Percentiles rank a stretch among this genome's conserved stretches.
Evolutionary conservation across 2,329 filamentous ascomycete genomes (phyloP).

Genomic region (Aspergillus fumigatiaffinis): DNA sequence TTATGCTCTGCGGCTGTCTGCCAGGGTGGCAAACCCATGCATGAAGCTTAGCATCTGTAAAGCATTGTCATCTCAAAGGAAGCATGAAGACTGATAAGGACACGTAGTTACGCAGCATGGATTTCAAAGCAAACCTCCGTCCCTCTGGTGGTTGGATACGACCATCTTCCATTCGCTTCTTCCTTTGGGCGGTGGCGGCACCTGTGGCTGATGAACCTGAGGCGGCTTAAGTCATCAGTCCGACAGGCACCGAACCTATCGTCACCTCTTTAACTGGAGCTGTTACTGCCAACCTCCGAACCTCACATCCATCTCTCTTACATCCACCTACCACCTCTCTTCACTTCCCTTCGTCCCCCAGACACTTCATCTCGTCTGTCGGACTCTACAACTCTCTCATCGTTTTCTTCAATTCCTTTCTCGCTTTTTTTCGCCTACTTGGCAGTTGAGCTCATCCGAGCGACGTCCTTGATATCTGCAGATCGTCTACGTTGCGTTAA

Average conservation of each 20-base stretch:
- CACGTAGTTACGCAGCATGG: not conserved
- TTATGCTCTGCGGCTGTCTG: too few relatives aligned
- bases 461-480: slow-evolving; percentile 14
- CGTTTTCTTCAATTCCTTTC: slow-evolving; percentile 4
- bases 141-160: slow-evolving; percentile 15
- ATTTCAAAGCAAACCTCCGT: not conserved
- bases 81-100: not conserved
- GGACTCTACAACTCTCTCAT: slow-evolving; percentile 7
- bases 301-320: slow-evolving; percentile 21
- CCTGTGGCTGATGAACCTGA: slow-evolving; percentile 10
- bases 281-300: slow-evolving; percentile 24
- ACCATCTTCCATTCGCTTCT: slow-evolving; percentile 39
- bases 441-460: slow-evolving; percentile 13
- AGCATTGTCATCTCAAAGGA: not conserved
- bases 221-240: slow-evolving; percentile 31
- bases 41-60: too few relatives aligned
- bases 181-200: slow-evolving; percentile 25
- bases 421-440: slow-evolving; percentile 4
- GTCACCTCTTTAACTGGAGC: slow-evolving; percentile 36
- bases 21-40: too few relatives aligned
- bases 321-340: slow-evolving; percentile 3
- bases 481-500: slow-evolving; percentile 21
- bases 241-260: slow-evolving; percentile 25
- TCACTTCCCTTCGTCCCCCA: slow-evolving; percentile 7
- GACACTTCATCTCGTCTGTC: slow-evolving; percentile 13